Conservation (phyloP, 2,329 filamentous ascomycete genomes). For the Colletotrichum eleusines region DNA sequence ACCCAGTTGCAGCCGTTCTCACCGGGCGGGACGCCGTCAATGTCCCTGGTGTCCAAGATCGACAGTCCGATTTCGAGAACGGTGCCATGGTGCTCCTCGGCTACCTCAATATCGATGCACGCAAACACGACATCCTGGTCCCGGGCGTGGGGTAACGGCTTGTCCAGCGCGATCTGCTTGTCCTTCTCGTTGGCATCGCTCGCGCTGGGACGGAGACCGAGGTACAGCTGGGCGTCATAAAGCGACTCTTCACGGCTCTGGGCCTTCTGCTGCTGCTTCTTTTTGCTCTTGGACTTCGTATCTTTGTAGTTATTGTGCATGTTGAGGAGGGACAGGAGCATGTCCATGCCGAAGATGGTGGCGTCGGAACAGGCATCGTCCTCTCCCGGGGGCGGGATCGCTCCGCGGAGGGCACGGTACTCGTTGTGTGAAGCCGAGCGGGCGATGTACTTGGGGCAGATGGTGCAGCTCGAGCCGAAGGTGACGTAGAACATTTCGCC, state of each 20-base stretch:
- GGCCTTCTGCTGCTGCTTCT: constrained; percentile 32
- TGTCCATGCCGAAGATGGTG: constrained; percentile 20
- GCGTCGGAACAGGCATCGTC: constrained; percentile 22
- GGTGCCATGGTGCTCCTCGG: constrained; percentile 73
- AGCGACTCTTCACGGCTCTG: constrained; percentile 25
- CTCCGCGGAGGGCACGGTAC: constrained; percentile 18
- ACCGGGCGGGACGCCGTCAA: constrained; percentile 70
- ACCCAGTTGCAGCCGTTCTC: constrained; percentile 75
- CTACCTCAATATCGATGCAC: constrained; percentile 85
- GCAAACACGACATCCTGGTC: constrained; percentile 69
- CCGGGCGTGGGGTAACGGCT: constrained; percentile 13
- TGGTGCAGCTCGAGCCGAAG: constrained; percentile 71
- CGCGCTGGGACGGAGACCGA: constrained; percentile 35
- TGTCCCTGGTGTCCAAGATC: constrained; percentile 76
- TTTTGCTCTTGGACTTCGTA: constrained; percentile 40
- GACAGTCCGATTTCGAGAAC: constrained; percentile 91
- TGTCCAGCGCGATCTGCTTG: constrained; percentile 20
- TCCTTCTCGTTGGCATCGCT: constrained; percentile 9
- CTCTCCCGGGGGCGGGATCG: constrained; percentile 21
- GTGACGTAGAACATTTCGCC: constrained; percentile 68
- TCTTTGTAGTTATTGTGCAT: constrained; percentile 45
- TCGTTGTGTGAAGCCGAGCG: constrained; percentile 53
- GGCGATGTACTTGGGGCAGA: constrained; percentile 77
- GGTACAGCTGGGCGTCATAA: constrained; percentile 37
- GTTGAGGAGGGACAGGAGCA: constrained; percentile 26